Evolutionary conservation across 306 rosid species (phyloP), one percentile per base, ranked within the genome.

Genomic region (Inga oerstediana): DNA sequence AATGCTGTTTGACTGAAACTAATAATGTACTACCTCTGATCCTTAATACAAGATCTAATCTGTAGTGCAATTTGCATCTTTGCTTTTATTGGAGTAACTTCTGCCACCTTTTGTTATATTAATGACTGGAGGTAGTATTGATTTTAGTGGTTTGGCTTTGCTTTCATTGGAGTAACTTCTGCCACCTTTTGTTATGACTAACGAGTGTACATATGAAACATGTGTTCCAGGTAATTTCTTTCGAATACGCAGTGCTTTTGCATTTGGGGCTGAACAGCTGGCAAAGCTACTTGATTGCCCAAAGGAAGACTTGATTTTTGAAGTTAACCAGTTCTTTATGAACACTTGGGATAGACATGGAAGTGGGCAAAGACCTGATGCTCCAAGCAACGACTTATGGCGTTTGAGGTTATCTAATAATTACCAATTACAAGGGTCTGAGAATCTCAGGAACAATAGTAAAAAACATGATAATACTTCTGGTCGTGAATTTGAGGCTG

Each of bases 311-410:
- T 82, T 94, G 73, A 72, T 64, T 85, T 83, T 75, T 27, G 99
- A 97, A 92, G 92, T 97, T 85, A 92, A 94, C 84, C 97, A 91
- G 72, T 97, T 97, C 90, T 97, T 97, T 85, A 76, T 86, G 79
- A 97, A 97, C 89, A 97, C 99, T 52, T 97, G 98, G 99, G 97
- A 94, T 34, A 90, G 99, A 82, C 99, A 97, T 89, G 99, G 97
- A 72, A 94, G 91, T 84, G 98, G 98, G 77, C 94, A 92, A 81
- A 90, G 99, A 9, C 98, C 99, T 84, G 99, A 97, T 92, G 98
- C 92, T 61, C 97, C 97, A 68, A 87, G 74, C 85, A 90, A 62
- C 76, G 95, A 92, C 79, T 82, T 92, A 51, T 82, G 80, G 85
- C 81, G 12, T 77, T 68, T 83, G 86, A 88, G 88, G 84, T 87